Evolutionary conservation across 345 rosid species (phyloP), one percentile per base, ranked within the genome.

Genomic region (Limnanthes douglasii): DNA sequence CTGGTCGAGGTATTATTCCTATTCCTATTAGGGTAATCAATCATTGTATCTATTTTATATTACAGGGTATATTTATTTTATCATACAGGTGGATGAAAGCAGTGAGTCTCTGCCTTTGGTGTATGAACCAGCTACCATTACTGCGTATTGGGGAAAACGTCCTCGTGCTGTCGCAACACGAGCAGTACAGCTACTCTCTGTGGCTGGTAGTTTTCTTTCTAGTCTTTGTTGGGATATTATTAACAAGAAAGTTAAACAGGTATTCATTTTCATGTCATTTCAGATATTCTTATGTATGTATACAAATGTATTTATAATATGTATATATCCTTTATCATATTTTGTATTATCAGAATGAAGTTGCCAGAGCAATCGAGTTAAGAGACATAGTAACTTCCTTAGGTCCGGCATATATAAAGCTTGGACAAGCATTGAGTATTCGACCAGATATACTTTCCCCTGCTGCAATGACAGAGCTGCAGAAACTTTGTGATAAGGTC

Each of bases 401-500:
- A 82, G 97, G 97, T 56, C 97, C 97, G 55, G 95, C 97, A 5
- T 88, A 83, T 46, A 75, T 88, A 38, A 88, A 88, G 58, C 95
- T 88, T 51, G 97, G 97, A 51, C 97, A 88, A 57, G 97, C 97
- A 52, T 61, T 88, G 58, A 88, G 97, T 58, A 88, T 88, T 54
- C 88, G 97, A 19, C 97, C 95, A 4, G 97, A 88, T 62, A 83
- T 88, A 34, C 52, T 88, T 60, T 88, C 97, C 10, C 97, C 97
- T 14, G 75, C 28, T 31, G 97, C 95, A 8, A 88, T 88, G 97
- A 54, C 27, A 21, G 97, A 88, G 75, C 76, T 88, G 60, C 97
- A 88, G 55, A 88, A 82, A 72, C 90, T 88, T 31, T 88, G 97
- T 60, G 97, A 88, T 56, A 88, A 83, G 97, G 97, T 88, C 18